Percentiles rank a stretch among this genome's conserved stretches.
Conservation (phyloP, 2,329 filamentous ascomycete genomes). For the Colletotrichum paranaense region DNA sequence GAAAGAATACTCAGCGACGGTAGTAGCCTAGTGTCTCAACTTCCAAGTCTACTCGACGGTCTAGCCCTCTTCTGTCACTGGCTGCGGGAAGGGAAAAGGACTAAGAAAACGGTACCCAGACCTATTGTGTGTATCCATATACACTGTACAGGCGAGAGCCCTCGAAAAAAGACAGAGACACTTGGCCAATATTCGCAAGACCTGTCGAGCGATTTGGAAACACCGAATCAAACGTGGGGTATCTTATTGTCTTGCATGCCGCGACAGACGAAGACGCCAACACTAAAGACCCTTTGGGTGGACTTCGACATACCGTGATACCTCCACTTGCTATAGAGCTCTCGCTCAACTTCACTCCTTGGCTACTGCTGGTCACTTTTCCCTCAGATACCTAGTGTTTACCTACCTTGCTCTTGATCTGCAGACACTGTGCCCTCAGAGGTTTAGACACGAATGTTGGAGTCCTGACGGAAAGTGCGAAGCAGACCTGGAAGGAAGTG, state of each 20-base stretch:
- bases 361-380: too few species aligned
- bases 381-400: too few species aligned
- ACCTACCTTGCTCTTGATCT: neutral
- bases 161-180: neutral
- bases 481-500: neutral
- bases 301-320: neutral
- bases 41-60: neutral
- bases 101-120: neutral
- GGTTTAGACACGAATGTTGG: neutral
- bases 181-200: neutral
- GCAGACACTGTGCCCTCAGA: neutral
- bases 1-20: neutral
- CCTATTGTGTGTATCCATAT: too few species aligned
- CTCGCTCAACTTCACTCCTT: neutral
- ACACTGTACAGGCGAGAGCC: neutral
- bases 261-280: neutral
- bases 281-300: neutral
- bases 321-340: neutral
- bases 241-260: slow-evolving; percentile 15
- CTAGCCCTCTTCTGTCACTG: neutral
- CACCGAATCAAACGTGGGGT: slow-evolving; percentile 4
- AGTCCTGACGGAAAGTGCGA: neutral
- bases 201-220: neutral
- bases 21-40: neutral
- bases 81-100: neutral